Evolutionary conservation across 2,329 filamentous ascomycete species (phyloP), one percentile per base, ranked within the genome.

Genomic region (Neurospora crassa): DNA sequence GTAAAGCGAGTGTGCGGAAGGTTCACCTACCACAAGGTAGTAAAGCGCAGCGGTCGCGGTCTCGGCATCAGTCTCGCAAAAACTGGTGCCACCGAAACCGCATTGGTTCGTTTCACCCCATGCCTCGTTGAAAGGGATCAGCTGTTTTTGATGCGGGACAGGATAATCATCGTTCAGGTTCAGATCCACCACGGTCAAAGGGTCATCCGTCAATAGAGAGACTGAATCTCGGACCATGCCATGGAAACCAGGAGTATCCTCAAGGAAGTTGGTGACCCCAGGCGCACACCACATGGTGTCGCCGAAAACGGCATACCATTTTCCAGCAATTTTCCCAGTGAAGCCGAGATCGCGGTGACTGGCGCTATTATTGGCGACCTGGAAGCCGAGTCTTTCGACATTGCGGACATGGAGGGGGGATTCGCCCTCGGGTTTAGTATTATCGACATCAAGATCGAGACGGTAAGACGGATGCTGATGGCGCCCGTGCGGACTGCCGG

Each of bases 211-310:
- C 70, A 79, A 71, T 1, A 75, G 75, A 1, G 81, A 82, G 5
- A 82, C 72, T 4, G 80, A 76, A 70, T 82, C 79, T 8, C 82
- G 76, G 1, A 83, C 81, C 78, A 82, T 80, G 29, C 80, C 81
- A 37, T 83, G 79, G 63, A 83, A 82, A 0, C 80, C 79, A 0
- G 76, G 73, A 2, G 74, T 72, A 37, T 81, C 78, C 5, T 75
- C 40, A 2, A 71, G 71, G 0, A 78, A 76, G n/a, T 82, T 76
- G 1, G 74, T 78, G 2, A 83, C 77, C 0, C 79, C 80, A 1
- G 75, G 69, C 0, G 76, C 77, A 59, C 79, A 80, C 79, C 81
- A 83, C 1, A 82, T 69, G 7, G 76, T 78, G 70, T 81, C 79
- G 14, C 78, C 79, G 18, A 79, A 83, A 1, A 83, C 75, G 20